These are phyloP conservation scores for Petrea volubilis DNA, from an alignment of 257 asterid genomes.

Conservation along the genomic window DNA sequence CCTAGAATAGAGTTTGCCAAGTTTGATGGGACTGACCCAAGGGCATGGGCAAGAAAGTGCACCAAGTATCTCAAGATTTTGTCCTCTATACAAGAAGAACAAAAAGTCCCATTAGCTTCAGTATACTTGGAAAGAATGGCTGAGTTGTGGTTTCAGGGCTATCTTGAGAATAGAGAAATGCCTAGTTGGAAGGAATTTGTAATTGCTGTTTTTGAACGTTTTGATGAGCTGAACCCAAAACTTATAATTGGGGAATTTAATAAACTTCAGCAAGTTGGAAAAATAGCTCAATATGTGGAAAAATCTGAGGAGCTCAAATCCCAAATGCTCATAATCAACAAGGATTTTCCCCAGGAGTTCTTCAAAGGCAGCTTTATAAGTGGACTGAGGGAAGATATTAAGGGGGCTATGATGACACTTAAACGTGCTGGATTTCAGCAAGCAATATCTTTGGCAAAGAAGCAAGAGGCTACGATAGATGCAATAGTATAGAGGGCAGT, in stretches of 20 bases:
- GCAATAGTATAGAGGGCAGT: background rate
- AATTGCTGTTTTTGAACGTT: background rate
- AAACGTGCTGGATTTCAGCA: background rate
- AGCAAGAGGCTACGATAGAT: background rate
- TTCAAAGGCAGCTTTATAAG: background rate
- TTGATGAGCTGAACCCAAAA: background rate
- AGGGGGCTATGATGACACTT: background rate
- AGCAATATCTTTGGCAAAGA: background rate
- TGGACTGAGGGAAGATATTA: background rate
- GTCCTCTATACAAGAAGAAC: background rate
- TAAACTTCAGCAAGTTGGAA: background rate
- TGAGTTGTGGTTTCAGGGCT: background rate
- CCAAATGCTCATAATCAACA: background rate
- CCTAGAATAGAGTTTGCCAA: background rate
- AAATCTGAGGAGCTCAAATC: background rate
- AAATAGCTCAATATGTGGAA: background rate
- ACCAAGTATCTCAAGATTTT: background rate
- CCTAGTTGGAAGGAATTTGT: background rate
- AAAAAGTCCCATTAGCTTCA: background rate
- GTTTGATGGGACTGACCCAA: background rate
- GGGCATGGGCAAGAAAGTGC: background rate
- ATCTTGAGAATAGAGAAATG: background rate
- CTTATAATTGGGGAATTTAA: background rate
- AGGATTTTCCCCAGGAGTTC: background rate
- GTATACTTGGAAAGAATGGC: background rate